Percentiles rank a stretch among this genome's conserved stretches.
These are phyloP conservation scores for Leptodontidium sp. DNA, from an alignment of 2,329 filamentous ascomycete genomes.

Conservation along the genomic window DNA sequence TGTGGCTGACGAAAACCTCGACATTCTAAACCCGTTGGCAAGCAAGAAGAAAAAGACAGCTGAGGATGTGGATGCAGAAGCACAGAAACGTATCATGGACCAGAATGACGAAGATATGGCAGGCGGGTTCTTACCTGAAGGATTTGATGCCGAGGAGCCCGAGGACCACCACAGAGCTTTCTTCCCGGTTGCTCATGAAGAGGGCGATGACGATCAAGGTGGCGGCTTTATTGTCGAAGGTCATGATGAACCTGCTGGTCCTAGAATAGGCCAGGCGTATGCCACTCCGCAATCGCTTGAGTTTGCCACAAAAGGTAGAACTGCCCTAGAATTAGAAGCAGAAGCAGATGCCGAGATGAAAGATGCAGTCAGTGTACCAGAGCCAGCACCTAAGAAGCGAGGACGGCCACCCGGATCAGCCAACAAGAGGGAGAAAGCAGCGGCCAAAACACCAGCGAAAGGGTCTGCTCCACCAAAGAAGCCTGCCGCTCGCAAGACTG, in stretches of 20 bases:
- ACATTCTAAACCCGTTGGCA: conserved; percentile 61
- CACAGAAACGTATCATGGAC: conserved; percentile 42
- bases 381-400: conserved; percentile 31
- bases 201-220: conserved; percentile 37
- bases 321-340: conserved; percentile 21
- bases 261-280: conserved; percentile 33
- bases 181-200: conserved; percentile 44
- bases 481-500: background rate
- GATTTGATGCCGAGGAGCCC: conserved; percentile 57
- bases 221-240: conserved; percentile 45
- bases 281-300: conserved; percentile 37
- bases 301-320: conserved; percentile 16
- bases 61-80: conserved; percentile 43
- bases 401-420: conserved; percentile 35
- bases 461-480: conserved; percentile 21
- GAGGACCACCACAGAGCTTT: conserved; percentile 37
- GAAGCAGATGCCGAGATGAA: conserved; percentile 34
- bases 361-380: conserved; percentile 9
- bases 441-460: conserved; percentile 32
- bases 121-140: conserved; percentile 68
- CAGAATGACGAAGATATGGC: conserved; percentile 60
- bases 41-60: conserved; percentile 51
- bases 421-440: conserved; percentile 26
- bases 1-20: conserved; percentile 59
- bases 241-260: conserved; percentile 31